Evolutionary conservation across 2,329 filamentous ascomycete genomes (phyloP).

Genomic region (Biscogniauxia sp.): DNA sequence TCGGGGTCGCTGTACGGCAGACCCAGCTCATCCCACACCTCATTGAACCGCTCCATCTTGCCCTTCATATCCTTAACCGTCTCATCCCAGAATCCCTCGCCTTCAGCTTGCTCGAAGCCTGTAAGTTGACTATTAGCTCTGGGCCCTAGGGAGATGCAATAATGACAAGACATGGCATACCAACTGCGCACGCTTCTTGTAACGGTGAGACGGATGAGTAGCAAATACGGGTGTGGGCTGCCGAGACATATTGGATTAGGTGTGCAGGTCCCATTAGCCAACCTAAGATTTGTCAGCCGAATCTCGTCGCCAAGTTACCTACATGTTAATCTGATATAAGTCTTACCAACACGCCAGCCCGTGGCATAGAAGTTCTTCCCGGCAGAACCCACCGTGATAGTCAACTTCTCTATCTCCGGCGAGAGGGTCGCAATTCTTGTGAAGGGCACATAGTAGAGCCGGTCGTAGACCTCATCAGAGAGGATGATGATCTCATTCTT

Average conservation of each 20-base stretch:
- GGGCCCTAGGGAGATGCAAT: not conserved
- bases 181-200: slow-evolving; percentile 91
- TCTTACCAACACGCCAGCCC: slow-evolving; percentile 79
- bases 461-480: slow-evolving; percentile 90
- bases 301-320: not conserved
- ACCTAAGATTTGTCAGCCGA: slow-evolving; percentile 40
- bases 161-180: slow-evolving; percentile 27
- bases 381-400: slow-evolving; percentile 89
- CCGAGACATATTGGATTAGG: slow-evolving; percentile 85
- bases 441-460: slow-evolving; percentile 92
- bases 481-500: slow-evolving; percentile 94
- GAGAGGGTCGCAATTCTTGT: slow-evolving; percentile 89
- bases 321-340: not conserved
- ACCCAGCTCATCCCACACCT: slow-evolving; percentile 71
- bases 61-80: slow-evolving; percentile 83
- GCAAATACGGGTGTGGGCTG: slow-evolving; percentile 94
- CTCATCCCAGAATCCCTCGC: slow-evolving; percentile 81
- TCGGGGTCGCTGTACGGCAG: slow-evolving; percentile 88
- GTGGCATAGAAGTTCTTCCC: slow-evolving; percentile 99
- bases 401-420: slow-evolving; percentile 82
- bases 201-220: slow-evolving; percentile 91
- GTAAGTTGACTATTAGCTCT: not conserved
- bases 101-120: slow-evolving; percentile 84
- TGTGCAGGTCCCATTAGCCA: slow-evolving; percentile 90
- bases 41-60: slow-evolving; percentile 85